Conservation (phyloP, 768 basidiomycete genomes). For the Suillus americanus region DNA sequence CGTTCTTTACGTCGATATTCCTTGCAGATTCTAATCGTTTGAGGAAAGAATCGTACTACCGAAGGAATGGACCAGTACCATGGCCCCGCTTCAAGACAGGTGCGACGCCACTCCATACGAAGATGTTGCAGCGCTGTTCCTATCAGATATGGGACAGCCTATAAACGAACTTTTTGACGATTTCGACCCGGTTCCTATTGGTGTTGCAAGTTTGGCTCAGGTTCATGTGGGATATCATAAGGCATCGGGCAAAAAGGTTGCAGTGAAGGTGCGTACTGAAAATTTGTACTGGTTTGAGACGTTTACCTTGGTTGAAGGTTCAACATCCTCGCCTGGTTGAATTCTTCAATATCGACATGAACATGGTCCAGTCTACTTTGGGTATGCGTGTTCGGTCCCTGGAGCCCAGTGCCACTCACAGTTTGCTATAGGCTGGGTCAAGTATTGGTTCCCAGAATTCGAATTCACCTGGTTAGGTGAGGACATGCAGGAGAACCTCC, state of each 20-base stretch:
- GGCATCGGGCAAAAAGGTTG: conserved; percentile 71
- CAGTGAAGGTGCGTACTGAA: conserved; percentile 66
- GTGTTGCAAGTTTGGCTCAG: conserved; percentile 94
- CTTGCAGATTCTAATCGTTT: conserved; percentile 12
- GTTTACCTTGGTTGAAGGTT: conserved; percentile 40
- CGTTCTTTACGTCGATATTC: conserved; percentile 17
- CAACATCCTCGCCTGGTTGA: conserved; percentile 95
- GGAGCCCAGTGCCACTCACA: neutral
- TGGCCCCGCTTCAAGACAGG: conserved; percentile 80
- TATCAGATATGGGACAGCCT: conserved; percentile 72
- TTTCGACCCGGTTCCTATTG: conserved; percentile 86
- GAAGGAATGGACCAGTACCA: conserved; percentile 58
- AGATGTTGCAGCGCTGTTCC: conserved; percentile 73
- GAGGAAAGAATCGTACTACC: conserved; percentile 51
- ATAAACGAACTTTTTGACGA: conserved; percentile 79
- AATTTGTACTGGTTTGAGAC: neutral
- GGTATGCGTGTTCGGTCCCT: conserved; percentile 37
- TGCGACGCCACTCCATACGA: conserved; percentile 88
- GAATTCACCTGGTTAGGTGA: conserved; percentile 92
- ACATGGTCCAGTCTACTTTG: conserved; percentile 74
- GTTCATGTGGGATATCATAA: conserved; percentile 84
- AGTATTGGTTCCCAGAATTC: conserved; percentile 92
- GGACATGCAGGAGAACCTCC: conserved; percentile 91
- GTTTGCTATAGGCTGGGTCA: conserved; percentile 66
- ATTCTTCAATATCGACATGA: conserved; percentile 89